Conservation (phyloP, 768 basidiomycete genomes). For the Rhodotorula kratochvilovae region DNA sequence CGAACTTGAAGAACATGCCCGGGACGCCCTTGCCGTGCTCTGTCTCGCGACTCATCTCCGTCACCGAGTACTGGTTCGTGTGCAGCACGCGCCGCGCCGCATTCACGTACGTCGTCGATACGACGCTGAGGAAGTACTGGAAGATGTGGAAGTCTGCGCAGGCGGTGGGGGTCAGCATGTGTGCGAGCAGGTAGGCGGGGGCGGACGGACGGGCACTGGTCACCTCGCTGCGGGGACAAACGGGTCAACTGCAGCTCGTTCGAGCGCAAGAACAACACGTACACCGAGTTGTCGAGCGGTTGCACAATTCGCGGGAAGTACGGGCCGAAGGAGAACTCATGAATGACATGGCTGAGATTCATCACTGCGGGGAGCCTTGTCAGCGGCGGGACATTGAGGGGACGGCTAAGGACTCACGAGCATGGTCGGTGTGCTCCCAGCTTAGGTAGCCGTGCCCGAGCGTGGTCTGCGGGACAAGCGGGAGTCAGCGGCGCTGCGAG, state of each 20-base stretch:
- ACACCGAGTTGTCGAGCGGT: constrained; percentile 82
- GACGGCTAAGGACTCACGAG: constrained; percentile 55
- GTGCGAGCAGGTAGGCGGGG: constrained; percentile 54
- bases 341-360: constrained; percentile 94
- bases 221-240: constrained; percentile 25
- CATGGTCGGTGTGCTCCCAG: constrained; percentile 79
- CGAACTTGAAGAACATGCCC: constrained; percentile 95
- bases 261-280: constrained; percentile 59
- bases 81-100: constrained; percentile 53
- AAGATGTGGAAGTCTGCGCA: constrained; percentile 50
- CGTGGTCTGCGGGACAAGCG: constrained; percentile 56
- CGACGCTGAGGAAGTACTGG: constrained; percentile 92
- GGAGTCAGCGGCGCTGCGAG: neutral
- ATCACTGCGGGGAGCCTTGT: no score
- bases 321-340: constrained; percentile 94
- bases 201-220: constrained; percentile 32
- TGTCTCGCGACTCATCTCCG: constrained; percentile 76
- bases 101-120: constrained; percentile 78
- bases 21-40: constrained; percentile 74
- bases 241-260: constrained; percentile 50
- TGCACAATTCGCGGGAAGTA: constrained; percentile 93
- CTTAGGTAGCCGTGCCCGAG: constrained; percentile 91
- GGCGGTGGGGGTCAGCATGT: constrained; percentile 6
- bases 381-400: neutral
- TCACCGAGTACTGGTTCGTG: constrained; percentile 89